Conservation (phyloP, 495 filamentous ascomycete species). For the Penicillium odoratum region DNA sequence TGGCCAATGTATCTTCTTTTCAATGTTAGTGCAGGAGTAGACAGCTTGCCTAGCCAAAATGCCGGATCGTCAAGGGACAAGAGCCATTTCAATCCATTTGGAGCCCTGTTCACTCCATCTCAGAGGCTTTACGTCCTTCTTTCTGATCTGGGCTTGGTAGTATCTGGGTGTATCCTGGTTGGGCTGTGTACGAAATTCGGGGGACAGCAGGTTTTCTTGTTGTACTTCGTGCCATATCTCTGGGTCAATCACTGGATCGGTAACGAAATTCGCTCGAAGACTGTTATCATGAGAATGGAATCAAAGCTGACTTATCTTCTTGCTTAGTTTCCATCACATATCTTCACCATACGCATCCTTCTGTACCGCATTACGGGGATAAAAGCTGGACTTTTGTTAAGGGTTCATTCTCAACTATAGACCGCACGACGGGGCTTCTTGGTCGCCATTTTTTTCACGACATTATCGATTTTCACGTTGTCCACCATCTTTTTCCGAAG, state of each 20-base stretch:
- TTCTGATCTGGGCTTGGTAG: conserved; percentile 2
- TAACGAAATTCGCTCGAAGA: background rate
- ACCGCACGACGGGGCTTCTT: conserved; percentile 60
- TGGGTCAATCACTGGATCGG: conserved; percentile 56
- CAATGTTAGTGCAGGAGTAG: conserved; percentile 18
- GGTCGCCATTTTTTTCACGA: conserved; percentile 75
- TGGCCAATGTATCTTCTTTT: conserved; percentile 47
- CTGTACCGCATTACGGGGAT: background rate
- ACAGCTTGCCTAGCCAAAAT: background rate
- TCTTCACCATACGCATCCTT: conserved; percentile 1
- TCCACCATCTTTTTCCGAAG: conserved; percentile 75
- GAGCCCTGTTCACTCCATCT: conserved; percentile 26
- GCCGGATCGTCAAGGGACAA: background rate
- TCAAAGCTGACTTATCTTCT: background rate
- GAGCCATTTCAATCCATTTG: conserved; percentile 17
- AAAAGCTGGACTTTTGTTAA: background rate
- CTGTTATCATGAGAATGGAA: too few species aligned
- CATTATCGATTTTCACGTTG: conserved; percentile 79
- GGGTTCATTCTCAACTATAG: background rate
- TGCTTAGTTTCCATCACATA: background rate
- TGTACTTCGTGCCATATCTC: conserved; percentile 46
- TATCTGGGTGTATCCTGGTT: background rate
- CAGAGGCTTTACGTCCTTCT: background rate
- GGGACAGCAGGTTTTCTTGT: conserved; percentile 23
- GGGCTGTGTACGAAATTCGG: background rate